Percentiles rank a stretch among this genome's conserved stretches.
Evolutionary conservation across 306 rosid genomes (phyloP).

Genomic region (Herpetospermum pedunculosum): DNA sequence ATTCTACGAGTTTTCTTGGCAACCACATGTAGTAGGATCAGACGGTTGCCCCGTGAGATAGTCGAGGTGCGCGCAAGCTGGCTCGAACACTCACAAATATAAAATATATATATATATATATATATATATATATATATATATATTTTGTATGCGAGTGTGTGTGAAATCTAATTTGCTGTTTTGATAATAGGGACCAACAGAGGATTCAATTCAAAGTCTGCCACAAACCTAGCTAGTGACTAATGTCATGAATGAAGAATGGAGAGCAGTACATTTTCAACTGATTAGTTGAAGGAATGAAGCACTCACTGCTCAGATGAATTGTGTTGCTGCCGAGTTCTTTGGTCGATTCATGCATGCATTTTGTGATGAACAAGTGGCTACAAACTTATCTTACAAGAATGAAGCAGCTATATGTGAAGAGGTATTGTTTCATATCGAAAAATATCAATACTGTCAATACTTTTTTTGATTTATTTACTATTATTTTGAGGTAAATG

Average conservation of each 20-base stretch:
- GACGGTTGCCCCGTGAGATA: no score
- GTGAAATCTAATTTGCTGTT: not conserved
- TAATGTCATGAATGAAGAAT: not conserved
- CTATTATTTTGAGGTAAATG: not conserved
- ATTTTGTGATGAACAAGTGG: not conserved
- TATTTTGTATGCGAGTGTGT: no score
- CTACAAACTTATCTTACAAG: not conserved
- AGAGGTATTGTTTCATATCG: not conserved
- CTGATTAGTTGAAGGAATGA: not conserved
- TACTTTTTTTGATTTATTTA: not conserved
- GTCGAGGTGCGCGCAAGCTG: no score
- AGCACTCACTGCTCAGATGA: not conserved
- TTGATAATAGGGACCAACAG: slow-evolving; percentile 1
- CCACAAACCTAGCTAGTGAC: not conserved
- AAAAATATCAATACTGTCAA: not conserved
- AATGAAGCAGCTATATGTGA: not conserved
- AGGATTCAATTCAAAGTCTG: slow-evolving; percentile 7
- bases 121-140: not conserved
- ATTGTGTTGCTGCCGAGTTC: not conserved
- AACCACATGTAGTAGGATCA: no score
- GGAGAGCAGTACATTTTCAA: not conserved
- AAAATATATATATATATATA: not conserved
- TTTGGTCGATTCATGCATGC: not conserved
- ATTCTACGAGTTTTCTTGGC: no score
- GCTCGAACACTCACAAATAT: no score